Evolutionary conservation across 2,329 filamentous ascomycete species (phyloP), one percentile per base, ranked within the genome.

Genomic region (Aspergillus brasiliensis): DNA sequence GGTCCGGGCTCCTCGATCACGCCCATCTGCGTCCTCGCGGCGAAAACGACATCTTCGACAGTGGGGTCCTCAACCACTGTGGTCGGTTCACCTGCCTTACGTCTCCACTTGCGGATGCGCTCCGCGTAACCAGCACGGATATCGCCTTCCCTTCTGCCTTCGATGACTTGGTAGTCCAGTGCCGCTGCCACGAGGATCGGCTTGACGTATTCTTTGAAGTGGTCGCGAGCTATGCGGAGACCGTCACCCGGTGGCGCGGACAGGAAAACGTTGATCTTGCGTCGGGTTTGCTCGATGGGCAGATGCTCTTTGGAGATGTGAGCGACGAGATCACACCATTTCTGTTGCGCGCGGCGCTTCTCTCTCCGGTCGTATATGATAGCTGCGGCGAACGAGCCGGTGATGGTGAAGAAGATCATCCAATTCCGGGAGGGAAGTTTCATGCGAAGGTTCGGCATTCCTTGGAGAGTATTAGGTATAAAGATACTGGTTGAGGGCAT

Each of bases 141-240:
- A 72, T 99, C 94, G n/a, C 95, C 95, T 80, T 97, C 91, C 73
- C 89, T 88, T 56, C 93, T 83, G 5, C 94, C 95, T 78, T 98
- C 94, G 5, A 98, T 86, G 59, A 97, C 96, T 70, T 97, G 94
- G 88, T 96, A 98, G 75, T 99, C 95, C 71, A 98, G 80, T 0
- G 93, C 93, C 1, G 91, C 94, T 2, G 92, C 90, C 3, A 95
- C 91, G 40, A 99, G 80, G 25, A 99, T 85, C 1, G 95, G 95
- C 81, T 98, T 98, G 46, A 97, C 86, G 73, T 97, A 99, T 75
- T 97, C 91, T 71, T 92, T 89, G 77, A 97, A 99, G 78, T 98
- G 93, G 67, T 98, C 92, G 69, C 96, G 90, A n/a, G 93, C 91
- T 44, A 86, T 79, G 58, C 92, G 86, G 56, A 98, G 80, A 5